Evolutionary conservation across 2,329 filamentous ascomycete genomes (phyloP).

Genomic region (Didymella exigua): DNA sequence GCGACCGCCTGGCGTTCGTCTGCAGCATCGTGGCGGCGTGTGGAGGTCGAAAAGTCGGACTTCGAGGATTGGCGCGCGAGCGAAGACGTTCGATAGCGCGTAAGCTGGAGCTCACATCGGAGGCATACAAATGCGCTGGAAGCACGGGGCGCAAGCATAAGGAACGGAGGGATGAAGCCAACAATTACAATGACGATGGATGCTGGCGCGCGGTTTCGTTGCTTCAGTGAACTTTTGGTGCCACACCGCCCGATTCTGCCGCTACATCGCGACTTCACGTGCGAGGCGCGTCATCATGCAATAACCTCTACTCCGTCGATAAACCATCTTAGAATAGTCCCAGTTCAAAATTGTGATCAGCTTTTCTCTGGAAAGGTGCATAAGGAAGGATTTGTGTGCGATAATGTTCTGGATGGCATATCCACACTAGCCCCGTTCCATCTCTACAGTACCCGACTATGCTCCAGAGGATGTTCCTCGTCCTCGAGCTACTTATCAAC

Average conservation of each 20-base stretch:
- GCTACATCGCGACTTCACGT: slow-evolving; percentile 41
- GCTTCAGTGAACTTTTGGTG: slow-evolving; percentile 30
- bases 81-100: slow-evolving; percentile 26
- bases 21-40: slow-evolving; percentile 29
- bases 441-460: no score
- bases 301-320: neutral
- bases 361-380: no score
- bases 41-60: slow-evolving; percentile 38
- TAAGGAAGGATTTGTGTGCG: no score
- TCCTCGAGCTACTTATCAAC: no score
- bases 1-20: slow-evolving; percentile 18
- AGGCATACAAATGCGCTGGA: slow-evolving; percentile 48
- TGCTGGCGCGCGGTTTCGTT: neutral
- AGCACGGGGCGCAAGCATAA: slow-evolving; percentile 46
- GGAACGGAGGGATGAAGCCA: slow-evolving; percentile 18
- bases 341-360: no score
- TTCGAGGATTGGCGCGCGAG: slow-evolving; percentile 22
- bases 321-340: no score
- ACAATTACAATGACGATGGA: slow-evolving; percentile 11
- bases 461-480: no score
- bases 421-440: no score
- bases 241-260: slow-evolving; percentile 38
- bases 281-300: slow-evolving; percentile 23
- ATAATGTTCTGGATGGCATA: no score
- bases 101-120: slow-evolving; percentile 45